phyloP scores from a whole-genome alignment of 345 rosid species.

The Sonneratia alba region DNA sequence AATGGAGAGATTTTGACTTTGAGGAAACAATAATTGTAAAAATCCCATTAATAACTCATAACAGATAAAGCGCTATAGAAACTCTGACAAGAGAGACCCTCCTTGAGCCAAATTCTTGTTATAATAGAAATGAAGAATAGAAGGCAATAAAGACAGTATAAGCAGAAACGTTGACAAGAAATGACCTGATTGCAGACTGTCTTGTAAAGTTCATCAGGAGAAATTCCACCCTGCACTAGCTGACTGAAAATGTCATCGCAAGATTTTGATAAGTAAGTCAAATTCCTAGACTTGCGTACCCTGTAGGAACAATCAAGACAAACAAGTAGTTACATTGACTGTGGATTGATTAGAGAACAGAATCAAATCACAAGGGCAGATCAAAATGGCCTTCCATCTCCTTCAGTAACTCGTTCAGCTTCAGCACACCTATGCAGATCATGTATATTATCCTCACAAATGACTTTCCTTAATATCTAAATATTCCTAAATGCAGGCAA shows the following conservation, averaged over 20 bases:
- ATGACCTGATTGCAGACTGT: slow-evolving; percentile 86
- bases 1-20: not conserved
- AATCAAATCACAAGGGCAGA: not conserved
- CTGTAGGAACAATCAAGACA: slow-evolving; percentile 26
- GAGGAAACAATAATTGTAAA: not conserved
- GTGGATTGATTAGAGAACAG: not conserved
- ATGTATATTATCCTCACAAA: not conserved
- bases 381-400: not conserved
- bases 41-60: not conserved
- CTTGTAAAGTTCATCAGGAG: slow-evolving; percentile 69
- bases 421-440: too few relatives aligned
- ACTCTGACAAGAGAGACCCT: not conserved
- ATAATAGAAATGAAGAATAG: not conserved
- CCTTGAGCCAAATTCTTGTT: not conserved
- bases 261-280: slow-evolving; percentile 58
- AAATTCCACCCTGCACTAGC: slow-evolving; percentile 67
- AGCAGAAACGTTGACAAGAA: not conserved
- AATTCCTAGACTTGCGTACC: slow-evolving; percentile 52
- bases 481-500: too few relatives aligned
- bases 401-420: not conserved
- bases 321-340: not conserved
- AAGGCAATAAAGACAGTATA: not conserved
- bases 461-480: not conserved
- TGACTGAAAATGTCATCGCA: slow-evolving; percentile 81
- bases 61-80: not conserved